Evolutionary conservation across 371 early-diverging fungal genomes (phyloP), one percentile per base, ranked within the genome.

Genomic region (Aphelidium insulamus): DNA sequence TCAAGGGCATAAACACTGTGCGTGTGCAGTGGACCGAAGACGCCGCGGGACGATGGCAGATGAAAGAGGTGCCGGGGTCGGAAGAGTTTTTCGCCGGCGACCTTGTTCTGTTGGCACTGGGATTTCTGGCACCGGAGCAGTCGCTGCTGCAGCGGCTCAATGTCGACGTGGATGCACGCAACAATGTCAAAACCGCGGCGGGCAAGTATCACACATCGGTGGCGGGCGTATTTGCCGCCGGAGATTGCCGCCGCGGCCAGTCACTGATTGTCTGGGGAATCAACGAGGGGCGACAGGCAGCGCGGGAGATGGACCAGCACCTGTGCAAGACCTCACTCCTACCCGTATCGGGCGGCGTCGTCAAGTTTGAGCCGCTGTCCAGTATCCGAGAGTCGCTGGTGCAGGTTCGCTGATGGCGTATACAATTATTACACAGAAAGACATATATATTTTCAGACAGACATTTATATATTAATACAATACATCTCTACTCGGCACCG

Each of bases 201-300:
- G 72, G 66, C 41, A 55, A 57, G 36, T 91, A 85, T 49, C 43
- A 50, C 27, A 91, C 90, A 5, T 60, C 63, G 21, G 66, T 77
- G 20, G 49, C 62, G 21, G 71, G 77, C 32, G 85, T 90, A 25
- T 92, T 72, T 53, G 90, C 90, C 15, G 90, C 88, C 5, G 92
- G 92, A 39, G 95, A 94, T 59, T 88, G 90, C 52, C 73, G 91
- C 28, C 70, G 91, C 22, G 95, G 95, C 19, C 87, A 87, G 58
- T 72, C 73, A 12, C 51, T 94, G 37, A 78, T 94, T 41, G 95
- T 94, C 18, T 87, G 86, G 86, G 91, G 80, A 46, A 88, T 94
- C 52, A 85, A 83, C 47, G 95, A 94, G 59, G 95, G 95, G 28
- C 71, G 95, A 23, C 73, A 78, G 55, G 79, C 81, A 33, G 95